Base-by-base conservation (phyloP, 805 yeast genomes). In the Scheffersomyces stipitis region DNA sequence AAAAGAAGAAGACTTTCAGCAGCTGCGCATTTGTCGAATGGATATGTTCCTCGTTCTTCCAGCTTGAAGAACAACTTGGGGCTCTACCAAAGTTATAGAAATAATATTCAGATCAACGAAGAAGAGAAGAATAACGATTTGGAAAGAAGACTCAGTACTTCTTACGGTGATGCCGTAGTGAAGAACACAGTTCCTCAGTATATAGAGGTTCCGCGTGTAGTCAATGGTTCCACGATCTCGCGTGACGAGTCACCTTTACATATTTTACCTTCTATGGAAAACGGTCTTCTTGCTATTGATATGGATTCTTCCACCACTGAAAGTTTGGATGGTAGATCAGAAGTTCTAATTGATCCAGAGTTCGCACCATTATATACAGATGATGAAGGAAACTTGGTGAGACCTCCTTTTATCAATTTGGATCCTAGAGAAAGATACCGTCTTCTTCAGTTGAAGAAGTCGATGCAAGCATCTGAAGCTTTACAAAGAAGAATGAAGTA, bases 371-470 rank as follows among this genome's bases (percentile, higher is more conserved):
- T 58, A 17, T 67, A 68, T 41, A 45, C 52, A 9, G 73, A 69
- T 38, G 58, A 51, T 5, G 53, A 60, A 1, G 73, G 73, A 8
- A 60, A 64, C 30, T 43, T 64, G 33, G 67, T 62, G 3, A 52
- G 75, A 31, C 75, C 75, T 0, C 73, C 74, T 4, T 66, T 69
- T 44, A 69, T 69, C 28, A 66, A 65, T 31, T 53, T 68, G 31
- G 73, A 67, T 38, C 75, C 74, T 1, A 41, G 64, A 24, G 75
- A 69, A 42, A 49, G 75, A 18, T 64, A 69, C 41, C 67, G 66
- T 10, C 52, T 69, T 37, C 46, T 69, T 20, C 72, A 66, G 43
- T 45, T 68, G 31, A 69, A 69, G 37, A 53, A 56, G 41, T 56
- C 69, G 3, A 49, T 68, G 7, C 66, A 68, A 38, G 62, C 65